A percentile compares a stretch with the other conserved stretches of the same genome.
Conservation (phyloP, 202 grass and related monocot species). For the Setaria viridis region DNA sequence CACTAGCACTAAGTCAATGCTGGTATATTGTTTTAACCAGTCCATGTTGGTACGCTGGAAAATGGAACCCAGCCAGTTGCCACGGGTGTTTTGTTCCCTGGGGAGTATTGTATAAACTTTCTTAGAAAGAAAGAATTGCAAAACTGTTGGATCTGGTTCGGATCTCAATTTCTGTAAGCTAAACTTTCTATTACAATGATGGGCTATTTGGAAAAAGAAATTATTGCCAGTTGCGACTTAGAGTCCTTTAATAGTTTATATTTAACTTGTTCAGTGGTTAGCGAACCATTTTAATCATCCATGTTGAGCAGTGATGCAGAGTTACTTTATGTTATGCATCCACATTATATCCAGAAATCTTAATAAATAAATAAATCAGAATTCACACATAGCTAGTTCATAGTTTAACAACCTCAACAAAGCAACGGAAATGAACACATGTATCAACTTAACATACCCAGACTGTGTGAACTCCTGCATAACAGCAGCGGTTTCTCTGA, state of each 20-base stretch:
- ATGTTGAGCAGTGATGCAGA: neutral
- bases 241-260: neutral
- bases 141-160: neutral
- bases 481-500: slow-evolving; percentile 76
- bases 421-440: slow-evolving; percentile 10
- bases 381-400: too few species aligned
- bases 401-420: neutral
- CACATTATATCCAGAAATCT: neutral
- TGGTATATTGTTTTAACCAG: neutral
- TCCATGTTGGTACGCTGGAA: neutral
- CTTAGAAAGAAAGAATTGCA: neutral
- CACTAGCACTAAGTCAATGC: neutral
- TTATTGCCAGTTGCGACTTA: neutral
- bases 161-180: neutral
- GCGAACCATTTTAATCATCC: neutral
- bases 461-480: slow-evolving; percentile 92
- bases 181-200: neutral
- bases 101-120: neutral
- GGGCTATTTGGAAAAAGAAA: neutral
- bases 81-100: neutral
- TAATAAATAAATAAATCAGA: too few species aligned
- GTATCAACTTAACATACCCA: slow-evolving; percentile 53
- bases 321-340: neutral
- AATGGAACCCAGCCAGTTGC: neutral
- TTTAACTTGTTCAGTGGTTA: neutral